A percentile compares a stretch with the other conserved stretches of the same genome.
These are phyloP conservation scores for Globisporangium alternatum DNA, from an alignment of 352 stramenopile species.

Conservation along the genomic window DNA sequence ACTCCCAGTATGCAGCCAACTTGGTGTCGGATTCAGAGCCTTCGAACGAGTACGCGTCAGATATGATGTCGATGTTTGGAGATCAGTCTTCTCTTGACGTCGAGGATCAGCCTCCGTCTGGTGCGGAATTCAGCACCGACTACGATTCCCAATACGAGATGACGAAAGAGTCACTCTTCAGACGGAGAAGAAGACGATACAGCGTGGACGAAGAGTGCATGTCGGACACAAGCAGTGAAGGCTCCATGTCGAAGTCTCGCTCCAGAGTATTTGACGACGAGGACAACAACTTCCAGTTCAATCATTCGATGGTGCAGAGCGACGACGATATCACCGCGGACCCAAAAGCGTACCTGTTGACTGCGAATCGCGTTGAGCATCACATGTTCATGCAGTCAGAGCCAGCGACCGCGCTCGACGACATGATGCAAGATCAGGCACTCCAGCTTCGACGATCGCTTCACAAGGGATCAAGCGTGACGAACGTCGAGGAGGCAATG, in stretches of 20 bases:
- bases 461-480: slow-evolving; percentile 1
- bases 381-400: slow-evolving; percentile 7
- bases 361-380: slow-evolving; percentile 6
- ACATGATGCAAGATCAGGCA: slow-evolving; percentile 13
- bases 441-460: slow-evolving; percentile 9
- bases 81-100: slow-evolving; percentile 32
- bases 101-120: slow-evolving; percentile 37
- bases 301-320: neutral
- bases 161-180: slow-evolving; percentile 24
- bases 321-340: neutral
- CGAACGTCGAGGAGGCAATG: neutral
- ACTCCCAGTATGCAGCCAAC: slow-evolving; percentile 71
- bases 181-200: slow-evolving; percentile 21
- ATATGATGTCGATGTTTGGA: slow-evolving; percentile 46
- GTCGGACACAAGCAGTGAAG: slow-evolving; percentile 53
- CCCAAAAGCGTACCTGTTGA: neutral
- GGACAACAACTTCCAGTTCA: slow-evolving; percentile 14
- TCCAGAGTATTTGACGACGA: slow-evolving; percentile 19
- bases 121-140: slow-evolving; percentile 32
- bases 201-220: slow-evolving; percentile 54
- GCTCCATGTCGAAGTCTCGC: slow-evolving; percentile 30
- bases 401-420: slow-evolving; percentile 27
- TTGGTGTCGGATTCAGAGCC: slow-evolving; percentile 57
- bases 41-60: slow-evolving; percentile 46
- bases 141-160: slow-evolving; percentile 43